Evolutionary conservation across 768 basidiomycete species (phyloP), one percentile per base, ranked within the genome.

Genomic region (Lanmaoa pseudosensibilis): DNA sequence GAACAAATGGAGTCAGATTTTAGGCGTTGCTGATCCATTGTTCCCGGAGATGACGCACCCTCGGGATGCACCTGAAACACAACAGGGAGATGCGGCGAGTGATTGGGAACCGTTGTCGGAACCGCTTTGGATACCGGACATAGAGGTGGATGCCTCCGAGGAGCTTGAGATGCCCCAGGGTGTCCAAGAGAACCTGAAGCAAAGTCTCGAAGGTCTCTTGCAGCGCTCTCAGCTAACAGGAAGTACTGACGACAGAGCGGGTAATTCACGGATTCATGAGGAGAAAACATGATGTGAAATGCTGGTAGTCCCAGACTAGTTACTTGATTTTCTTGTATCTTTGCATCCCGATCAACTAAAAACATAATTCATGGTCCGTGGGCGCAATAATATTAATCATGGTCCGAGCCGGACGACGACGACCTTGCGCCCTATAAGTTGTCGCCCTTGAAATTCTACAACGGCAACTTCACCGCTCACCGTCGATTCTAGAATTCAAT

Each of bases 1-100:
- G n/a, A 67, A 72, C 19, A 72, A 72, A 32, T 72, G 71, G 71
- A 70, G 71, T 36, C 71, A 72, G 44, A 71, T 72, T 47, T 58
- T 73, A 34, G 66, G 60, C 21, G 55, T 70, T 19, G 60, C 70
- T 33, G 70, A 72, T 45, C 70, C 72, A 8, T 56, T 66, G 34
- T 73, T 72, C 45, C 65, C 72, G 54, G 68, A 70, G 36, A 72
- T 70, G 70, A 52, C 39, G 39, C 50, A 51, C 7, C 41, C 40
- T 25, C 41, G n/a, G 16, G 25, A 7, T 3, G 54, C 54, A 9
- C 4, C 39, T 32, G 56, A 67, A 49, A 46, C 49, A 16, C 52
- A 18, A 32, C 37, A 27, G 41, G 51, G 23, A 12, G 52, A 50
- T 40, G 30, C n/a, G 19, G n/a, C 23, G 11, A 23, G 27, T 34